phyloP scores from a whole-genome alignment of 768 basidiomycete genomes.

The Agaricus sinodeliciosus region DNA sequence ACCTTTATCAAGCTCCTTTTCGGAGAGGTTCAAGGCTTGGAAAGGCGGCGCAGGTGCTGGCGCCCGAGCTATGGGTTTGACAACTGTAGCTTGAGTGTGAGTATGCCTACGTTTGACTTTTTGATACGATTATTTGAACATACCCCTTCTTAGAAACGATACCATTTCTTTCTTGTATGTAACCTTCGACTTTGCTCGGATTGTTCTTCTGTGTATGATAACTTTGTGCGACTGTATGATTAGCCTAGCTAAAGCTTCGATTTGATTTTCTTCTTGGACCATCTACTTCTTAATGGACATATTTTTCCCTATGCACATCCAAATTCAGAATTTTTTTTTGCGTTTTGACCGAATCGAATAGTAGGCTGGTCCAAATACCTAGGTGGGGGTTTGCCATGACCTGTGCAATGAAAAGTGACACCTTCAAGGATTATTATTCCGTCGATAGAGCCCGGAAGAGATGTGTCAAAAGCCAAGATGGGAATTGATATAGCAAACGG shows the following conservation, averaged over 20 bases:
- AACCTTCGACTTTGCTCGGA: constrained; percentile 1
- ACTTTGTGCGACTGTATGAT: not conserved
- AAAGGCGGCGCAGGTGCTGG: constrained; percentile 73
- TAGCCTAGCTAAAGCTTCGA: not conserved
- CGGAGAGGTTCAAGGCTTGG: constrained; percentile 75
- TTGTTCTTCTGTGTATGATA: constrained; percentile 5
- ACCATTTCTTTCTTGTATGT: constrained; percentile 2
- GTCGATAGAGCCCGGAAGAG: not conserved
- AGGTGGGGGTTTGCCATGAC: too few species aligned
- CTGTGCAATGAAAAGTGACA: too few species aligned
- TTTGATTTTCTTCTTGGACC: not conserved
- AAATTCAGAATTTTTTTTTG: not conserved
- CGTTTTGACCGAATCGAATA: too few species aligned
- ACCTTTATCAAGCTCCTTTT: constrained; percentile 27
- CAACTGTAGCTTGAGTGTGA: constrained; percentile 9
- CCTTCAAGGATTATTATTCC: not conserved
- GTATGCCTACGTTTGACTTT: not conserved
- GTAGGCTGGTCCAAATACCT: too few species aligned
- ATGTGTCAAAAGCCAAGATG: not conserved
- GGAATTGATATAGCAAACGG: not conserved
- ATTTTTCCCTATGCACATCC: not conserved
- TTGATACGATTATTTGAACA: constrained; percentile 4
- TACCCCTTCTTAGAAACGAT: constrained; percentile 7
- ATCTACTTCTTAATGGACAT: not conserved
- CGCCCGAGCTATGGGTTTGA: constrained; percentile 72